phyloP scores from a whole-genome alignment of 805 yeast genomes.

The Candida chauliodis region DNA sequence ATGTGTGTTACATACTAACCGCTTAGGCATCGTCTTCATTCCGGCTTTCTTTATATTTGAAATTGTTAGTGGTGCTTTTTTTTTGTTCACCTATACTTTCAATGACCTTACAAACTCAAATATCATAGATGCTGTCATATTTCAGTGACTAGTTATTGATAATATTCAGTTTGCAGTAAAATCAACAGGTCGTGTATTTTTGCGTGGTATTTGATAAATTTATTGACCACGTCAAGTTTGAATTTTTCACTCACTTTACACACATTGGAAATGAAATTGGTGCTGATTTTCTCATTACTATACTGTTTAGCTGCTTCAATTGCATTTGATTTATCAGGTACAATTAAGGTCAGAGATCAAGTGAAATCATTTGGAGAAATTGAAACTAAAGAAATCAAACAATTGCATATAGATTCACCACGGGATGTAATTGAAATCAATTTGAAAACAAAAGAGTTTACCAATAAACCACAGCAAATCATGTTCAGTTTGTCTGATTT shows the following conservation, averaged over 20 bases:
- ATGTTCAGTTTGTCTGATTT: conserved; percentile 26
- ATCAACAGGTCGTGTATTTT: too few relatives aligned
- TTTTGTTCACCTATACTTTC: conserved; percentile 8
- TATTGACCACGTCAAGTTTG: conserved; percentile 15
- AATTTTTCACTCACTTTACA: not conserved
- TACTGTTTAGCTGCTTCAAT: conserved; percentile 19
- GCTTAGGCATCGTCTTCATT: conserved; percentile 10
- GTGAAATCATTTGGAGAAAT: conserved; percentile 27
- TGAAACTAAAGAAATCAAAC: conserved; percentile 27
- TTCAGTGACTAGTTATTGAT: not conserved
- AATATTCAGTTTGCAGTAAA: not conserved
- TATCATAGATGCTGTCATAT: conserved; percentile 7
- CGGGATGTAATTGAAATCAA: conserved; percentile 29
- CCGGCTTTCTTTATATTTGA: conserved; percentile 11
- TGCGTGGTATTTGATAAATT: too few relatives aligned
- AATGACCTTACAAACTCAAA: conserved; percentile 6
- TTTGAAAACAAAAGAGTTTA: conserved; percentile 20
- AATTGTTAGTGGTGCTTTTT: conserved; percentile 9
- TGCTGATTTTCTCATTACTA: conserved; percentile 14
- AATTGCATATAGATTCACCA: conserved; percentile 25
- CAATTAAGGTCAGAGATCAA: conserved; percentile 23
- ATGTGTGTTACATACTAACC: conserved; percentile 6
- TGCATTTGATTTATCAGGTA: conserved; percentile 30
- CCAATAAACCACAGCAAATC: conserved; percentile 31
- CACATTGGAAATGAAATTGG: conserved; percentile 19